Evolutionary conservation across 495 filamentous ascomycete genomes (phyloP).

Genomic region (Neurospora sp.): DNA sequence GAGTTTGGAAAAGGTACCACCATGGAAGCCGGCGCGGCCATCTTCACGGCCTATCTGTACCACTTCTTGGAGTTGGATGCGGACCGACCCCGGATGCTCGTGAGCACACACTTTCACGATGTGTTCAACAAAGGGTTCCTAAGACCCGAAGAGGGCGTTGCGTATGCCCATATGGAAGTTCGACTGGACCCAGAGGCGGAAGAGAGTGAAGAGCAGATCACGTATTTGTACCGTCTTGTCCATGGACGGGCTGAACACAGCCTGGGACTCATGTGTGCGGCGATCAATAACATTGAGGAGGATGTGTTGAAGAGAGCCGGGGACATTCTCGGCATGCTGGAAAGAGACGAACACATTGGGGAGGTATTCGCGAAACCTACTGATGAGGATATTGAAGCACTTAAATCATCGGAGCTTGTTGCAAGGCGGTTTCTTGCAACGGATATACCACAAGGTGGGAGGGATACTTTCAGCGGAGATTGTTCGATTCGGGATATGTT

Average conservation of each 20-base stretch:
- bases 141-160: constrained; percentile 42
- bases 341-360: constrained; percentile 40
- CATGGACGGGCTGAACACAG: constrained; percentile 67
- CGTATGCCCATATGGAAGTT: constrained; percentile 85
- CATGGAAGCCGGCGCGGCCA: constrained; percentile 67
- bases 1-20: constrained; percentile 97
- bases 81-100: constrained; percentile 72
- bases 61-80: constrained; percentile 52
- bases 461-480: background rate
- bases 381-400: constrained; percentile 6
- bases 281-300: constrained; percentile 68
- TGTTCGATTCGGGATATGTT: background rate
- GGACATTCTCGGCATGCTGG: constrained; percentile 56
- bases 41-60: constrained; percentile 74
- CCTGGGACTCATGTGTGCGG: constrained; percentile 76
- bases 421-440: constrained; percentile 12
- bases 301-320: constrained; percentile 68
- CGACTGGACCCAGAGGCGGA: constrained; percentile 51
- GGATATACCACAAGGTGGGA: background rate
- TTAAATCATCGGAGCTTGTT: constrained; percentile 8
- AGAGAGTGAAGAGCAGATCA: constrained; percentile 60
- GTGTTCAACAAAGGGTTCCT: constrained; percentile 73
- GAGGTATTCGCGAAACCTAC: constrained; percentile 2
- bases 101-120: constrained; percentile 90
- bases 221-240: constrained; percentile 71